These are phyloP conservation scores for Hyphopichia burtonii DNA, from an alignment of 1,139 yeast species.

Conservation along the genomic window DNA sequence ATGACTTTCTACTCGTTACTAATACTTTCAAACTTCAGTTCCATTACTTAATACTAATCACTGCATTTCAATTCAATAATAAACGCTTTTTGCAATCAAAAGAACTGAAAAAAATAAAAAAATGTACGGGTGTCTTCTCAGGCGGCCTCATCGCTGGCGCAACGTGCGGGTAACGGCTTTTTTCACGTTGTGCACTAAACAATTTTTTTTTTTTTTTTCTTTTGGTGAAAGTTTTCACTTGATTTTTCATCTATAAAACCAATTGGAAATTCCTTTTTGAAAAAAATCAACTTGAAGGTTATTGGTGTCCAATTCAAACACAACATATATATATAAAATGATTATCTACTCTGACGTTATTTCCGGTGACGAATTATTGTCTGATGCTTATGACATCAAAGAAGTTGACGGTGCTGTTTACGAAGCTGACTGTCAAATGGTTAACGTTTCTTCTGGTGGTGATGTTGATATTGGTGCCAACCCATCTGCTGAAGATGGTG, in stretches of 20 bases:
- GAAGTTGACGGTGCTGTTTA: slow-evolving; percentile 85
- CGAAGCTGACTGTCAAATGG: slow-evolving; percentile 96
- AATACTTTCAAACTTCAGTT: too few species aligned
- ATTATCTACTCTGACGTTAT: slow-evolving; percentile 65
- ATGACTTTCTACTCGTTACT: background rate
- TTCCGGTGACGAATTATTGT: slow-evolving; percentile 93
- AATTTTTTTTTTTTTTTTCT: too few species aligned
- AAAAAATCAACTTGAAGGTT: background rate
- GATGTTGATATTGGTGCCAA: slow-evolving; percentile 98
- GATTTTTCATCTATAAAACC: slow-evolving; percentile 1
- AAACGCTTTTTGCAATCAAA: too few species aligned
- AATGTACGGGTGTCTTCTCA: background rate
- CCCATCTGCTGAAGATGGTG: slow-evolving; percentile 98
- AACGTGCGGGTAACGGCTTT: background rate
- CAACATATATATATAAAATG: slow-evolving; percentile 23
- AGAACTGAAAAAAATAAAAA: too few species aligned
- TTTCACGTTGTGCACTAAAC: too few species aligned
- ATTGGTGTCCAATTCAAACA: slow-evolving; percentile 1
- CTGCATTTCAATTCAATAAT: too few species aligned
- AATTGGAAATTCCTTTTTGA: background rate
- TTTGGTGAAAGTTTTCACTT: background rate
- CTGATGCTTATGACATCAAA: slow-evolving; percentile 92
- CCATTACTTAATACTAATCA: too few species aligned
- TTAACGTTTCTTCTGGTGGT: slow-evolving; percentile 77
- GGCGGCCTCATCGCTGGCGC: background rate